phyloP scores from a whole-genome alignment of 73 alveolate species.

The Tetrahymena malaccensis region DNA sequence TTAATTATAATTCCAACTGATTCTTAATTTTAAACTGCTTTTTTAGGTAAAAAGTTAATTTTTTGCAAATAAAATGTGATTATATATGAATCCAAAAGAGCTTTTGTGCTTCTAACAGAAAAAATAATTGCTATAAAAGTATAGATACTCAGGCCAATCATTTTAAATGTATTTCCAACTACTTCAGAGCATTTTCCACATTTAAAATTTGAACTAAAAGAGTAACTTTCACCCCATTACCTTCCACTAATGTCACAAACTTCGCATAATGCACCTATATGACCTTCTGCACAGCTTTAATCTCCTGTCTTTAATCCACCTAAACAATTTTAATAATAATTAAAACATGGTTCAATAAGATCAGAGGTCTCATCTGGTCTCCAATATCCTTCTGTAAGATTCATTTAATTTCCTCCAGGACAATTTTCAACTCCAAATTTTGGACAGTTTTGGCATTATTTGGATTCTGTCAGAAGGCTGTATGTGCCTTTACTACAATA shows the following conservation, averaged over 20 bases:
- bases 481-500: background rate
- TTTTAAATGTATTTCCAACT: background rate
- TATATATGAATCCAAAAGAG: background rate
- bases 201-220: slow-evolving; percentile 2
- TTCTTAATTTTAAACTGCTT: background rate
- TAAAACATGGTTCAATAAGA: background rate
- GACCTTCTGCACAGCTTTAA: slow-evolving; percentile 31
- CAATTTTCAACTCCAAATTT: background rate
- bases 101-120: slow-evolving; percentile 25
- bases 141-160: background rate
- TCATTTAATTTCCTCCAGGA: background rate
- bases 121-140: background rate
- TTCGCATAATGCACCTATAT: slow-evolving; percentile 34
- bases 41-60: background rate
- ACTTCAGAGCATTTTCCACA: slow-evolving; percentile 23
- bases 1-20: slow-evolving; percentile 15
- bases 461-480: background rate
- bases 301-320: slow-evolving; percentile 41
- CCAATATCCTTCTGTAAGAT: slow-evolving; percentile 22
- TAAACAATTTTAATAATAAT: background rate
- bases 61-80: background rate
- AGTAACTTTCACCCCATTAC: background rate
- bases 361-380: slow-evolving; percentile 23
- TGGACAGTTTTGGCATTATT: background rate
- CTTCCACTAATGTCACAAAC: slow-evolving; percentile 12